Conservation (phyloP, 2,329 filamentous ascomycete species). For the Fusarium sulawesiense region DNA sequence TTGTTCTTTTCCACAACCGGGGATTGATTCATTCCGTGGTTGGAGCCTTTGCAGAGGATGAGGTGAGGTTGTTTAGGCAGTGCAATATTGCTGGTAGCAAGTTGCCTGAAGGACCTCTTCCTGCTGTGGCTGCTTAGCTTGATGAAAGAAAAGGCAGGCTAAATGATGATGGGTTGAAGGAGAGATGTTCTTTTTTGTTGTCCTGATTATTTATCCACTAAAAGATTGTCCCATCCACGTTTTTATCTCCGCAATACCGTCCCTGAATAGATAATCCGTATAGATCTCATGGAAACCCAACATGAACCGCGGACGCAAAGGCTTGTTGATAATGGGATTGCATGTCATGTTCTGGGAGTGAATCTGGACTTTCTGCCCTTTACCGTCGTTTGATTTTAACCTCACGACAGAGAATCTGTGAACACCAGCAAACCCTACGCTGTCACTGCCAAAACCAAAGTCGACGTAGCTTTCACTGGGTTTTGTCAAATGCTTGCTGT, state of each 20-base stretch:
- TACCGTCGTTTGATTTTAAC: not conserved
- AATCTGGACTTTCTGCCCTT: conserved; percentile 27
- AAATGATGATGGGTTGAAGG: not conserved
- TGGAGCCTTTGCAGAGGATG: conserved; percentile 77
- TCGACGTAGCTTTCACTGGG: conserved; percentile 45
- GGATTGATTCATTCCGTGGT: conserved; percentile 81
- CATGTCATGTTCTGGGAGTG: conserved; percentile 42
- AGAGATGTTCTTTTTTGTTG: not conserved
- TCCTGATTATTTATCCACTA: not conserved
- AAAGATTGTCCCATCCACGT: conserved; percentile 14
- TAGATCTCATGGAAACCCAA: conserved; percentile 44
- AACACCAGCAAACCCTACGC: conserved; percentile 42
- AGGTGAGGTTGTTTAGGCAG: conserved; percentile 80
- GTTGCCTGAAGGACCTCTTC: conserved; percentile 62
- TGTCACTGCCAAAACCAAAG: conserved; percentile 46
- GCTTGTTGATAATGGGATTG: conserved; percentile 42
- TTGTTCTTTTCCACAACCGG: conserved; percentile 83
- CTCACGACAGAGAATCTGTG: conserved; percentile 48
- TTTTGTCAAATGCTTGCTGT: not conserved
- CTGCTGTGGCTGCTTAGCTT: conserved; percentile 1
- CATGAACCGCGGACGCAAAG: conserved; percentile 21
- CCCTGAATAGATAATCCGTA: conserved; percentile 43
- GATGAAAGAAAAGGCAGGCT: not conserved
- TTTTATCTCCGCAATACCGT: conserved; percentile 41
- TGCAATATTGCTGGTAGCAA: conserved; percentile 80